A percentile compares a stretch with the other conserved stretches of the same genome.
phyloP scores from a whole-genome alignment of 1,284 basidiomycete genomes.

The Heliocybe sulcata region DNA sequence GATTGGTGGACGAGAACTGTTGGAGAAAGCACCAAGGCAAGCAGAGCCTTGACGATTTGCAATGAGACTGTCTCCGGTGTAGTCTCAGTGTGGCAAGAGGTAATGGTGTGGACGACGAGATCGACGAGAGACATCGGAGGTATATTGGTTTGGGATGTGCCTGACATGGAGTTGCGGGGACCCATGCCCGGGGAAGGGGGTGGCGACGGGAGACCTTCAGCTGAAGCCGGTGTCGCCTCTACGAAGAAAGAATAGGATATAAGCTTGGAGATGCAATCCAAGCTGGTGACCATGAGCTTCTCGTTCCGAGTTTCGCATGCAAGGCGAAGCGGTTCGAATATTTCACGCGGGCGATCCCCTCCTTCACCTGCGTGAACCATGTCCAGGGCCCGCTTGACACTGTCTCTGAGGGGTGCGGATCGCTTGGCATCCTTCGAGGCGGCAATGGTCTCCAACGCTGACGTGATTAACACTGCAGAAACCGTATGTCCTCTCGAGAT shows the following conservation, averaged over 20 bases:
- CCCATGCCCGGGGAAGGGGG: slow-evolving; percentile 60
- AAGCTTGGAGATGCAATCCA: slow-evolving; percentile 95
- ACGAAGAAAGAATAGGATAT: slow-evolving; percentile 94
- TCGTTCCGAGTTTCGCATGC: slow-evolving; percentile 92
- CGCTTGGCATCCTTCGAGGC: slow-evolving; percentile 88
- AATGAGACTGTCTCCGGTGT: slow-evolving; percentile 87
- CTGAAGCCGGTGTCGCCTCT: slow-evolving; percentile 41
- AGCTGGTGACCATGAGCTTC: slow-evolving; percentile 88
- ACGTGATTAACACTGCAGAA: slow-evolving; percentile 75
- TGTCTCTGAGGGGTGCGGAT: slow-evolving; percentile 74
- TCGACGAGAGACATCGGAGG: slow-evolving; percentile 76
- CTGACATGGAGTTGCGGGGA: slow-evolving; percentile 32
- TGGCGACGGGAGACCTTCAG: slow-evolving; percentile 44
- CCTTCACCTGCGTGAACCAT: slow-evolving; percentile 70
- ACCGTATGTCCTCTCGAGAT: slow-evolving; percentile 66
- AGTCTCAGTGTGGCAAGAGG: slow-evolving; percentile 82
- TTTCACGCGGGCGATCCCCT: slow-evolving; percentile 70
- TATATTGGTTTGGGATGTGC: slow-evolving; percentile 40
- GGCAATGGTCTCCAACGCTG: slow-evolving; percentile 83
- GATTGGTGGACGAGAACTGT: slow-evolving; percentile 90
- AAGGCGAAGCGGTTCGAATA: slow-evolving; percentile 88
- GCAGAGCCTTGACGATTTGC: slow-evolving; percentile 91
- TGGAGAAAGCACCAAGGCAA: slow-evolving; percentile 82
- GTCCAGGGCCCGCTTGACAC: slow-evolving; percentile 77
- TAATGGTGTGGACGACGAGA: slow-evolving; percentile 89